These are phyloP conservation scores for Canariomyces notabilis DNA, from an alignment of 2,329 filamentous ascomycete genomes.

Conservation along the genomic window DNA sequence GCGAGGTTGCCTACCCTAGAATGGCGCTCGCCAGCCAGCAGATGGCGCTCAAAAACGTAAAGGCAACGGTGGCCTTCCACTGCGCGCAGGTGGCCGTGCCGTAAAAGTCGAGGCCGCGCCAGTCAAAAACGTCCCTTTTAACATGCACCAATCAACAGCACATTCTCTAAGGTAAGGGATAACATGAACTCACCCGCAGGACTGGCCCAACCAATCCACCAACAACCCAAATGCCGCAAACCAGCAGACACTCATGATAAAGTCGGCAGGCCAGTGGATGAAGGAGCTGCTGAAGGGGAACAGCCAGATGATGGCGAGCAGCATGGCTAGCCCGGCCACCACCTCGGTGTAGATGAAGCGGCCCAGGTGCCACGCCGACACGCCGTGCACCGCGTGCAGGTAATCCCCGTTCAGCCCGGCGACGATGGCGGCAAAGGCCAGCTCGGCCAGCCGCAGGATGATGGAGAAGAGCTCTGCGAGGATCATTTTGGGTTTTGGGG, in stretches of 20 bases:
- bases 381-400: slow-evolving; percentile 46
- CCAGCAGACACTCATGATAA: slow-evolving; percentile 65
- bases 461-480: slow-evolving; percentile 51
- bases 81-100: slow-evolving; percentile 54
- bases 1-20: slow-evolving; percentile 35
- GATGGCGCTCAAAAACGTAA: slow-evolving; percentile 65
- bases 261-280: slow-evolving; percentile 65
- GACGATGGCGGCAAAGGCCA: slow-evolving; percentile 67
- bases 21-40: slow-evolving; percentile 63
- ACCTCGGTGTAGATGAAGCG: slow-evolving; percentile 73
- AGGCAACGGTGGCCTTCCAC: slow-evolving; percentile 67
- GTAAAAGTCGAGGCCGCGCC: slow-evolving; percentile 48
- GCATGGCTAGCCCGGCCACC: slow-evolving; percentile 62
- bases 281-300: slow-evolving; percentile 65
- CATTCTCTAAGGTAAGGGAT: too few relatives aligned
- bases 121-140: slow-evolving; percentile 47
- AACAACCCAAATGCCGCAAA: slow-evolving; percentile 65
- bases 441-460: slow-evolving; percentile 52
- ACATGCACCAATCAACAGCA: slow-evolving; percentile 6
- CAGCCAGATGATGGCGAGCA: slow-evolving; percentile 67
- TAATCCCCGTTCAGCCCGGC: slow-evolving; percentile 65
- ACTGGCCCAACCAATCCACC: slow-evolving; percentile 40
- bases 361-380: slow-evolving; percentile 50
- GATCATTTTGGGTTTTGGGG: too few relatives aligned
- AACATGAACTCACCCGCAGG: slow-evolving; percentile 37